A percentile compares a stretch with the other conserved stretches of the same genome.
Evolutionary conservation across 345 rosid species (phyloP).

Genomic region (Laguncularia racemosa): DNA sequence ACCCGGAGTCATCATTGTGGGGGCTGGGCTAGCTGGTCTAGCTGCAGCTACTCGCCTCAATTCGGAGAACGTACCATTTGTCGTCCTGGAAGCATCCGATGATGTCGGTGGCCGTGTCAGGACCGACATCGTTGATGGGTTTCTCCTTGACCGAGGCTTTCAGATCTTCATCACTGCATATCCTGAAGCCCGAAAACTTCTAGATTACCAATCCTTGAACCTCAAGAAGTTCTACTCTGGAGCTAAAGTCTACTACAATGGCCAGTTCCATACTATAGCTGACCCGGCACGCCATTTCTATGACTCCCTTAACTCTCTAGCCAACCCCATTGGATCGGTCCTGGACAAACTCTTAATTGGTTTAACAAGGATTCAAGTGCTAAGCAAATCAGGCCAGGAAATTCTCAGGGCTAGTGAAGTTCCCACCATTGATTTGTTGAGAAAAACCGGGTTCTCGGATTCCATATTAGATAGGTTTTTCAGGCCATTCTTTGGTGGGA

Average conservation of each 20-base stretch:
- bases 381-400: slow-evolving; percentile 50
- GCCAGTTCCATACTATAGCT: slow-evolving; percentile 70
- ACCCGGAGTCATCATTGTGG: slow-evolving; percentile 53
- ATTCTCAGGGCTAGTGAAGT: slow-evolving; percentile 42
- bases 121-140: slow-evolving; percentile 75
- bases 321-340: slow-evolving; percentile 77
- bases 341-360: slow-evolving; percentile 73
- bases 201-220: slow-evolving; percentile 47
- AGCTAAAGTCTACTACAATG: slow-evolving; percentile 51
- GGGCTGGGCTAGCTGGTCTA: slow-evolving; percentile 86
- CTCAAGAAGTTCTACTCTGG: slow-evolving; percentile 77
- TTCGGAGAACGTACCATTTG: slow-evolving; percentile 51
- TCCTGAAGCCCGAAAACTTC: slow-evolving; percentile 78
- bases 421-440: slow-evolving; percentile 42
- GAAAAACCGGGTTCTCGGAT: slow-evolving; percentile 60
- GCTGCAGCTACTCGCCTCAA: slow-evolving; percentile 74
- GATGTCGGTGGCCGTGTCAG: slow-evolving; percentile 86
- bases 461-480: slow-evolving; percentile 54
- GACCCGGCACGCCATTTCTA: slow-evolving; percentile 77
- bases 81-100: slow-evolving; percentile 76
- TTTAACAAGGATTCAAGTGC: slow-evolving; percentile 45
- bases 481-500: slow-evolving; percentile 84
- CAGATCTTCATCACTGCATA: slow-evolving; percentile 94
- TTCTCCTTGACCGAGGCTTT: slow-evolving; percentile 85
- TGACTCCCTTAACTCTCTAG: slow-evolving; percentile 54